Evolutionary conservation across 257 asterid genomes (phyloP), one percentile per base, ranked within the genome.

Genomic region (Perilla frutescens): DNA sequence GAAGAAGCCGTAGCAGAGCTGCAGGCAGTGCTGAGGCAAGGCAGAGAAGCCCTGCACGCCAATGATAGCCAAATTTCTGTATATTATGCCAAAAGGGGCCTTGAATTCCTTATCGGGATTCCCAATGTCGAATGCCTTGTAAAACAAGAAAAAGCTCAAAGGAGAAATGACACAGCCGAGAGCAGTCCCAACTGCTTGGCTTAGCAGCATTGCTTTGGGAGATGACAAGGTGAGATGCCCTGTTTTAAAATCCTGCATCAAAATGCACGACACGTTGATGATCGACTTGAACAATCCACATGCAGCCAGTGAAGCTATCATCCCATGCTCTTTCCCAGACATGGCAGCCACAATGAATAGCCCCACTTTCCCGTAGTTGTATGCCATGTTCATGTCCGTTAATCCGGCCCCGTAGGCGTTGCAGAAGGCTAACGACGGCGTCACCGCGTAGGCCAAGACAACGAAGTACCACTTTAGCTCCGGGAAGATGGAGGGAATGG

Each of bases 401-500:
- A 91, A 57, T 26, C 97, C 97, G 3, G 90, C 86, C 6, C 97
- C 97, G 47, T 91, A 91, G 0, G 97, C 96, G 13, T 89, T 91
- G 81, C 96, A 87, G 80, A 91, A 91, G 77, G 92, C 90, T 47
- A 91, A 59, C 4, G 90, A 63, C 6, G 97, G 97, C 1, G 96
- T 87, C 12, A 86, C 40, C 1, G 83, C 34, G 80, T 91, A 89
- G 20, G 94, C 93, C 0, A 87, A 45, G 5, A 89, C 71, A 10
- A 91, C 87, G 12, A 77, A 84, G 87, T 89, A 86, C 97, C 97
- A 91, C 50, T 85, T 91, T 5, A 91, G 86, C 65, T 75, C 80
- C 0, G 90, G 96, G 48, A 91, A 89, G n/a, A 89, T 85, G 53
- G 81, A 62, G 0, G 96, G 97, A 10, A 91, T 82, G 1, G 75